Evolutionary conservation across 106 monocot species (phyloP).

Genomic region (Vanilla planifolia): DNA sequence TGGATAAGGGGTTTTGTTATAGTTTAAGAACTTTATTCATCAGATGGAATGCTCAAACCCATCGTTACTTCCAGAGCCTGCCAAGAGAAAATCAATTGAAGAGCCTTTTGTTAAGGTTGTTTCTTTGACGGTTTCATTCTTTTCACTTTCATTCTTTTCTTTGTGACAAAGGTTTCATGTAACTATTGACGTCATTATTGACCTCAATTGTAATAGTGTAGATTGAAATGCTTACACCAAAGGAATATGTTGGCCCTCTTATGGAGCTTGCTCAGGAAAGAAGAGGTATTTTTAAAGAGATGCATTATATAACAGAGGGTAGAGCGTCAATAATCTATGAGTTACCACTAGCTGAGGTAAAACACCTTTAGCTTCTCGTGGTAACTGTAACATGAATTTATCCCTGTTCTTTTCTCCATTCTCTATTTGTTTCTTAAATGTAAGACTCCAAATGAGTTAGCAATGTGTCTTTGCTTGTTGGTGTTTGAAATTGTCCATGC

Average conservation of each 20-base stretch:
- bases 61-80: conserved; percentile 86
- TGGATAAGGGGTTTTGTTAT: background rate
- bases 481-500: too few species aligned
- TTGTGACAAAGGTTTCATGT: background rate
- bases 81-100: conserved; percentile 75
- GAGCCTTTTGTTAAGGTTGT: conserved; percentile 92
- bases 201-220: conserved; percentile 18
- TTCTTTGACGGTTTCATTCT: conserved; percentile 3
- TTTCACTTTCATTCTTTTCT: background rate
- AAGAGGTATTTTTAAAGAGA: conserved; percentile 92
- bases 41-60: conserved; percentile 97
- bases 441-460: too few species aligned
- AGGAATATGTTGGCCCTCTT: conserved; percentile 86
- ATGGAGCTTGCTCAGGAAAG: conserved; percentile 99
- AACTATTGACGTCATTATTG: background rate
- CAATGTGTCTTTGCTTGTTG: too few species aligned
- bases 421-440: background rate
- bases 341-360: conserved; percentile 89
- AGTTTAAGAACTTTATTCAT: conserved; percentile 5
- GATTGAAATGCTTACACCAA: conserved; percentile 96
- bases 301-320: conserved; percentile 82
- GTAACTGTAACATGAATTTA: background rate
- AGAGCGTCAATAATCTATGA: conserved; percentile 83
- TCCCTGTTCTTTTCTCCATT: background rate
- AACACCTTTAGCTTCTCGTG: background rate